phyloP scores from a whole-genome alignment of 2,329 filamentous ascomycete genomes.

The Aschersonia sp. region DNA sequence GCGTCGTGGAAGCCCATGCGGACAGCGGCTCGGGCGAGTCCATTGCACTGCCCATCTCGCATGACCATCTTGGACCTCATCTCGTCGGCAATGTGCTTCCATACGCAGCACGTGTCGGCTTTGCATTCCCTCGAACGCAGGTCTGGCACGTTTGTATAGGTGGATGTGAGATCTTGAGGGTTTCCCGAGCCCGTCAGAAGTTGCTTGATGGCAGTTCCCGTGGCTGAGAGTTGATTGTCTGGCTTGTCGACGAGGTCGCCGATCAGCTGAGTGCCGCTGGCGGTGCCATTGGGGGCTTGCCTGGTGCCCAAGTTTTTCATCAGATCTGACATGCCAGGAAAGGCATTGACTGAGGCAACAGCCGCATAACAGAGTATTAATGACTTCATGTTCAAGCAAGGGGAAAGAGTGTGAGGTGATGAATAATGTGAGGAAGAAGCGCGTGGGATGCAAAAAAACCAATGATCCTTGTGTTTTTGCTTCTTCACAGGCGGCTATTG shows the following conservation, averaged over 20 bases:
- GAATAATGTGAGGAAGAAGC: neutral
- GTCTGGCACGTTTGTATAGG: constrained; percentile 1
- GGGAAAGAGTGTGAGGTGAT: neutral
- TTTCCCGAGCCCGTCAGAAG: constrained; percentile 14
- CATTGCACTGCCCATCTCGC: constrained; percentile 21
- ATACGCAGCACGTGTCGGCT: constrained; percentile 24
- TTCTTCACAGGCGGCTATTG: too few species aligned
- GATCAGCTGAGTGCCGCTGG: constrained; percentile 10
- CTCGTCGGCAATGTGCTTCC: constrained; percentile 22
- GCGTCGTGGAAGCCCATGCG: constrained; percentile 31
- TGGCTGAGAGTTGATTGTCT: constrained; percentile 13
- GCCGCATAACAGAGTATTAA: constrained; percentile 4
- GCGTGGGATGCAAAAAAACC: too few species aligned
- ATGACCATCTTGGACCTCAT: constrained; percentile 20
- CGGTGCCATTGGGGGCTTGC: neutral
- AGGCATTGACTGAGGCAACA: constrained; percentile 1
- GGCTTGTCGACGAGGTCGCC: constrained; percentile 19
- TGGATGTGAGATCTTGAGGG: neutral
- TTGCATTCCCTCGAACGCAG: constrained; percentile 8
- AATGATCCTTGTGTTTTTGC: too few species aligned
- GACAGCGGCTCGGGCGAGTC: constrained; percentile 22
- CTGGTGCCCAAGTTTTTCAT: constrained; percentile 1
- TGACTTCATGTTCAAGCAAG: neutral
- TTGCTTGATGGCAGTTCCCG: constrained; percentile 16
- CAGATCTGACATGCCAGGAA: constrained; percentile 2